phyloP scores from a whole-genome alignment of 176 grass and related monocot genomes.

The Carex scoparia region DNA sequence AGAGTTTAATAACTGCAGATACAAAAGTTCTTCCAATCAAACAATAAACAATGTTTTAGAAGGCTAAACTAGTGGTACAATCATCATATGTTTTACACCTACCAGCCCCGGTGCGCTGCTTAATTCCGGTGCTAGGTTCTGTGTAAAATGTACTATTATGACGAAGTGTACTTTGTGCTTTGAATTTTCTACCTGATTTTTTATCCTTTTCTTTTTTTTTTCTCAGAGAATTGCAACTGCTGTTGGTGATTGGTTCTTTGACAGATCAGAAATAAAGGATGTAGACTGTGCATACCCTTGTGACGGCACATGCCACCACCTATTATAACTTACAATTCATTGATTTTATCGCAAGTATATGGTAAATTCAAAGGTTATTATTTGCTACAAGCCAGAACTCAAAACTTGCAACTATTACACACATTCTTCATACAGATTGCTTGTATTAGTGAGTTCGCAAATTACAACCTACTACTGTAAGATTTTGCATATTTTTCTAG shows the following conservation, averaged over 20 bases:
- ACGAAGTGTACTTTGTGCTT: background rate
- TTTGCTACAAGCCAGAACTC: constrained; percentile 39
- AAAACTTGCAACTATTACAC: background rate
- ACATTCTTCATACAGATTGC: background rate
- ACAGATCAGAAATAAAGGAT: constrained; percentile 43
- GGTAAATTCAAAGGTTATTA: constrained; percentile 31
- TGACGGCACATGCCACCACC: constrained; percentile 75
- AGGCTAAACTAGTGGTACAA: background rate
- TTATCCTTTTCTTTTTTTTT: background rate
- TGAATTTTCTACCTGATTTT: background rate
- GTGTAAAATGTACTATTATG: background rate
- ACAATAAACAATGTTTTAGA: background rate
- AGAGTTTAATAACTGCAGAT: background rate
- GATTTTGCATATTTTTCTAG: constrained; percentile 12
- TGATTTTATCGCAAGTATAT: background rate
- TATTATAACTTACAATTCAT: constrained; percentile 25
- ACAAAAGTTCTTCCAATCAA: too few relatives aligned
- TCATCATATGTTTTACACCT: background rate
- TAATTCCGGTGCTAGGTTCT: background rate
- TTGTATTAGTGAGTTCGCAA: background rate
- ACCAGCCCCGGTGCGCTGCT: background rate
- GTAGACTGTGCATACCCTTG: constrained; percentile 91
- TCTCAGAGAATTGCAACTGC: constrained; percentile 74
- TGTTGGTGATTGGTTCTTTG: constrained; percentile 76
- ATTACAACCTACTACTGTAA: constrained; percentile 18